Conservation (phyloP, 2,329 filamentous ascomycete genomes). For the Alternaria viburni region DNA sequence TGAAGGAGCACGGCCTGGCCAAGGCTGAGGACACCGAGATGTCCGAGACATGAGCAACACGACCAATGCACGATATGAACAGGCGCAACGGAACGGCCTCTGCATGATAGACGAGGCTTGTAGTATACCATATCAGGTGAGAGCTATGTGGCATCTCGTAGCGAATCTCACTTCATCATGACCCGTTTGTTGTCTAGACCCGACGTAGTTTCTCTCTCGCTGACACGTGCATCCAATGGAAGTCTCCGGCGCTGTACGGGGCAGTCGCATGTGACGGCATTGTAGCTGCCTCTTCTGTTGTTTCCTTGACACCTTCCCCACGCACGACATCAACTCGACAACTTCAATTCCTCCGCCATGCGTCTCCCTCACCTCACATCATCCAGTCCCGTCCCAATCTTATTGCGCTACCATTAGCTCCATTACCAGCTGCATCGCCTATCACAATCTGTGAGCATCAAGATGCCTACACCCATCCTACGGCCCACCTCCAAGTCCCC, state of each 20-base stretch:
- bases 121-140: conserved; percentile 43
- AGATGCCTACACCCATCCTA: conserved; percentile 34
- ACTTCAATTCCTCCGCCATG: not conserved
- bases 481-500: conserved; percentile 7
- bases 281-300: not conserved
- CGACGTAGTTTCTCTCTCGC: not conserved
- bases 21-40: conserved; percentile 60
- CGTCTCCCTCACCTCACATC: conserved; percentile 5
- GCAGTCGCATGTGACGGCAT: not conserved
- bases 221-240: not conserved
- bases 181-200: conserved; percentile 8
- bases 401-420: conserved; percentile 14
- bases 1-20: conserved; percentile 94
- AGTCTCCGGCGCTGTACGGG: not conserved
- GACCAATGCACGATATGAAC: conserved; percentile 25
- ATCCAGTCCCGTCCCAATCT: not conserved
- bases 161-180: conserved; percentile 35
- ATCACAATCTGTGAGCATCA: conserved; percentile 22
- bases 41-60: conserved; percentile 39
- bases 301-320: not conserved
- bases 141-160: conserved; percentile 32
- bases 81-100: conserved; percentile 31
- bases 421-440: conserved; percentile 30
- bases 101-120: conserved; percentile 38
- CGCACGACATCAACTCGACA: not conserved